Percentiles rank a stretch among this genome's conserved stretches.
Conservation (phyloP, 208 protist species). For the Wallacemonas sp. region DNA sequence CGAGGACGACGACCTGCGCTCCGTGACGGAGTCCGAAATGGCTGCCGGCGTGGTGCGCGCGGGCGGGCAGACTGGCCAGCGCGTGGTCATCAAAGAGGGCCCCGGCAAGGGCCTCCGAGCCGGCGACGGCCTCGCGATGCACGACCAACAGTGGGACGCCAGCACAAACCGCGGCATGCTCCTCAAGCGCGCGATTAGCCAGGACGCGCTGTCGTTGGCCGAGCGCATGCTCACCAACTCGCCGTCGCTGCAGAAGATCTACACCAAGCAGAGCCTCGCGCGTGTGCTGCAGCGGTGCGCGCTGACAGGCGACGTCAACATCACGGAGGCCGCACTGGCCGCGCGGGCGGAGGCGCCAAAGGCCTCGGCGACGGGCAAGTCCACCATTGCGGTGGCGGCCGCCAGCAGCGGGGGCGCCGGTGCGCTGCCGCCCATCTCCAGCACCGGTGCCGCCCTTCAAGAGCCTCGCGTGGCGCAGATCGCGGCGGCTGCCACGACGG, state of each 20-base stretch:
- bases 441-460: constrained; percentile 16
- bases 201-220: constrained; percentile 77
- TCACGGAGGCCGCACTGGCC: constrained; percentile 40
- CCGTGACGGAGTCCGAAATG: constrained; percentile 35
- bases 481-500: constrained; percentile 36
- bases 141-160: constrained; percentile 65
- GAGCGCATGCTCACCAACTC: constrained; percentile 85
- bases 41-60: constrained; percentile 7
- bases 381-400: constrained; percentile 18
- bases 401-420: constrained; percentile 17
- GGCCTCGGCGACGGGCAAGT: neutral
- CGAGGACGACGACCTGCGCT: constrained; percentile 46
- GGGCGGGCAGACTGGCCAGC: constrained; percentile 8
- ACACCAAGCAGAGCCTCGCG: constrained; percentile 87
- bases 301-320: constrained; percentile 46
- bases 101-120: constrained; percentile 5
- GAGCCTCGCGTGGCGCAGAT: constrained; percentile 61
- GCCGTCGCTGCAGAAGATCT: constrained; percentile 81
- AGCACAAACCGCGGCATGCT: constrained; percentile 45
- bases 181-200: constrained; percentile 70
- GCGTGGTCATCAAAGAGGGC: constrained; percentile 1
- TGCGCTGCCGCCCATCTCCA: constrained; percentile 11
- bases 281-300: constrained; percentile 79
- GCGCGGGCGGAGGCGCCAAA: constrained; percentile 5
- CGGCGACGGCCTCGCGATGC: constrained; percentile 28